phyloP scores from a whole-genome alignment of 768 basidiomycete genomes.

The Leccinum subgranulosum region DNA sequence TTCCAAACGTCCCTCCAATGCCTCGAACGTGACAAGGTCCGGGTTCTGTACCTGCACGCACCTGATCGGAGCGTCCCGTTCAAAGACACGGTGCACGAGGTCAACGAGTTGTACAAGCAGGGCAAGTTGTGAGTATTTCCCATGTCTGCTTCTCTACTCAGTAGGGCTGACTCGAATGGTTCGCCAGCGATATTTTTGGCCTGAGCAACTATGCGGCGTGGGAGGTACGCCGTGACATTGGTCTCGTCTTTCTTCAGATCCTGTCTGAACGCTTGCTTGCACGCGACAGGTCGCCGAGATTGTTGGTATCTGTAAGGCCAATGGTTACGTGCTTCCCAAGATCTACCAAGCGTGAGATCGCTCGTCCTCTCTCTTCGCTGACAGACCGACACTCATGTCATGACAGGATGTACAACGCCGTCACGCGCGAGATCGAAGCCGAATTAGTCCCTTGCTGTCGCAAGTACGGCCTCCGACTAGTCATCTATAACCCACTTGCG shows the following conservation, averaged over 20 bases:
- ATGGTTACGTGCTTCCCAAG: slow-evolving; percentile 52
- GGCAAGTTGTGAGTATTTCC: slow-evolving; percentile 46
- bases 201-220: slow-evolving; percentile 59
- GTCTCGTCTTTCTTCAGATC: background rate
- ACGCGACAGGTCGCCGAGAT: slow-evolving; percentile 51
- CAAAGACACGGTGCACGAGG: slow-evolving; percentile 50
- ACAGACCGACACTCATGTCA: background rate
- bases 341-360: slow-evolving; percentile 48
- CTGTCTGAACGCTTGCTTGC: background rate
- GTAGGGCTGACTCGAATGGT: background rate
- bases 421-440: slow-evolving; percentile 45
- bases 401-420: slow-evolving; percentile 44
- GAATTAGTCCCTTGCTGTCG: slow-evolving; percentile 56
- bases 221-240: slow-evolving; percentile 38
- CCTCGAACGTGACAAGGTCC: slow-evolving; percentile 44
- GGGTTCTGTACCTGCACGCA: slow-evolving; percentile 57
- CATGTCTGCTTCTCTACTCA: background rate
- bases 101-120: slow-evolving; percentile 54
- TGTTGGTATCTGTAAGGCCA: slow-evolving; percentile 51
- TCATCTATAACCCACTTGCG: slow-evolving; percentile 56
- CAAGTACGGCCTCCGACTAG: slow-evolving; percentile 55
- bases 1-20: slow-evolving; percentile 45
- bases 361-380: background rate
- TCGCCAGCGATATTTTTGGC: slow-evolving; percentile 51
- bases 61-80: slow-evolving; percentile 59